Percentiles rank a stretch among this genome's conserved stretches.
These are phyloP conservation scores for Rhytidiadelphus loreus DNA, from an alignment of 225 moss, liverwort and hornwort genomes.

Conservation along the genomic window DNA sequence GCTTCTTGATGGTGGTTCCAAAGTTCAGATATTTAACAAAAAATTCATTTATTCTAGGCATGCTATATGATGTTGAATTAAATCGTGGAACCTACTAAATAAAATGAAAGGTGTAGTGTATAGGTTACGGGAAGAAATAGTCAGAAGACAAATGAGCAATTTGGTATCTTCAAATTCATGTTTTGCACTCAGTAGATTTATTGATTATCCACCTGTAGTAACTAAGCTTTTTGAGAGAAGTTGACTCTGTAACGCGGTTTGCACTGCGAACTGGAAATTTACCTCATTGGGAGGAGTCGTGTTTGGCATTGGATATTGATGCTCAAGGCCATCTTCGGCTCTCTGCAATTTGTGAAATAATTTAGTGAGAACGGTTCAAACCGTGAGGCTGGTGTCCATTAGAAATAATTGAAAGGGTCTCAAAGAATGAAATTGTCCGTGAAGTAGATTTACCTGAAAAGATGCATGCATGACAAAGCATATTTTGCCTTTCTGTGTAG, in stretches of 20 bases:
- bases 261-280: background rate
- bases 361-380: background rate
- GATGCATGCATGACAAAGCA: constrained; percentile 61
- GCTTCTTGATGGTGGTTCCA: background rate
- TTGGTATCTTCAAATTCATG: background rate
- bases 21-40: too few species aligned
- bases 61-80: background rate
- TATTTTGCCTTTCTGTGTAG: constrained; percentile 46
- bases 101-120: background rate
- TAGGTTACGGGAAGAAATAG: background rate
- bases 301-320: constrained; percentile 36
- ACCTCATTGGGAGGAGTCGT: constrained; percentile 26
- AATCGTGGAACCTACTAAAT: background rate
- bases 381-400: background rate
- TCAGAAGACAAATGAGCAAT: background rate
- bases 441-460: constrained; percentile 46
- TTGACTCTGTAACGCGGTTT: background rate
- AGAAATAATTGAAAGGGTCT: background rate
- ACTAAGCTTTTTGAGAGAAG: background rate
- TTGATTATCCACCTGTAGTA: background rate
- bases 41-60: background rate
- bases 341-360: constrained; percentile 3
- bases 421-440: background rate
- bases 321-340: constrained; percentile 21
- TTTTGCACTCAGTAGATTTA: background rate